Base-by-base conservation (phyloP, 176 grass and related monocot genomes). In the Phoenix roebelenii region DNA sequence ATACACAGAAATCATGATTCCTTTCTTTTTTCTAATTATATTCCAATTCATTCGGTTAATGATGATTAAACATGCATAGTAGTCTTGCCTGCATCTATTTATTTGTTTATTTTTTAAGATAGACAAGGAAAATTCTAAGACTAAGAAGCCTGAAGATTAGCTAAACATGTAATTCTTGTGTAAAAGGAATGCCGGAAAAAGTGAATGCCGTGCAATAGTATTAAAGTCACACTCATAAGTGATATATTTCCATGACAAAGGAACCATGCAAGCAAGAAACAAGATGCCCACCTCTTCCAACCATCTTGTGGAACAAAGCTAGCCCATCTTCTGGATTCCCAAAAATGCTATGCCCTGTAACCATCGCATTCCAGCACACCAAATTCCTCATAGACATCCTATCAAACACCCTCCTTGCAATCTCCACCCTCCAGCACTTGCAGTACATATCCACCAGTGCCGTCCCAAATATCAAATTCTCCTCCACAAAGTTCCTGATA, bases 321-420 rank as follows among this genome's bases (percentile, higher is more conserved):
- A 90, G 58, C 29, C 87, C 87, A 18, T 90, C 71, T 9, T 23
- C 4, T 22, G 87, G 74, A 15, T 82, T 53, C 4, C 82, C 86
- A 12, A 85, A 79, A 12, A 90, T 54, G 3, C 78, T 85, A 52
- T 90, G 86, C 20, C 82, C 74, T 4, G 79, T 39, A 49, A 85
- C 82, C 82, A 85, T 90, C 17, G 80, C 76, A 7, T 88, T 88
- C 80, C 85, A 89, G 65, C 65, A 80, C 16, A 89, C 52, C 30
- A 74, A 5, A 53, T 89, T 89, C 60, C 65, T 69, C 18, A 51
- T 0, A 0, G 44, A 18, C 17, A 83, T 71, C 29, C 23, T 59
- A 58, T 80, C 85, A 66, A 89, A 89, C 51, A 89, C 39, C 55
- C 65, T 82, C 64, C 50, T 81, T 1, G 87, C 82, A 23, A 28